A percentile compares a stretch with the other conserved stretches of the same genome.
Conservation (phyloP, 2,329 filamentous ascomycete species). For the Diaporthe sp. region DNA sequence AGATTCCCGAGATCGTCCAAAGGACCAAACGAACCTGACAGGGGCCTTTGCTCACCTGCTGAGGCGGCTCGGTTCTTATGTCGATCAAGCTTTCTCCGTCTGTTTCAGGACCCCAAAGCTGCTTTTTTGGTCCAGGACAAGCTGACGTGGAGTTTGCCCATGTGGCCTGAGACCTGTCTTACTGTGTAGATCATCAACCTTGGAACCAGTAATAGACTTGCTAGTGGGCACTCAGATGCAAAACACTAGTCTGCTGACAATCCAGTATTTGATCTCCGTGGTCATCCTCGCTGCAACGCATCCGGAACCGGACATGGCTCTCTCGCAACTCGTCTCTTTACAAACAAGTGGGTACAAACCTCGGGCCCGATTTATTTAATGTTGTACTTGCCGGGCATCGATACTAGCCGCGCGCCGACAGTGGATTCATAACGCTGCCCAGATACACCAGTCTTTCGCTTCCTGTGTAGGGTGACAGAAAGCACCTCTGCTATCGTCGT, state of each 20-base stretch:
- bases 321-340: background rate
- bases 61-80: conserved; percentile 13
- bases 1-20: background rate
- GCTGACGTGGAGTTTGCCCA: conserved; percentile 10
- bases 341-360: background rate
- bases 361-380: too few species aligned
- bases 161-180: background rate
- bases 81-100: conserved; percentile 10
- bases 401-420: too few species aligned
- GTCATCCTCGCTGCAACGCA: background rate
- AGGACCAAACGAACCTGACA: background rate
- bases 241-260: background rate
- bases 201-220: background rate
- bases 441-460: too few species aligned
- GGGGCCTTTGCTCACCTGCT: background rate
- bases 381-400: background rate
- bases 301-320: background rate
- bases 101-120: background rate
- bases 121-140: background rate
- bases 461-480: too few species aligned
- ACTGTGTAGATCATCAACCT: background rate
- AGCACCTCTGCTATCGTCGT: too few species aligned
- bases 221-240: background rate
- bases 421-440: too few species aligned
- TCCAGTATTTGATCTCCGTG: background rate